Base-by-base conservation (phyloP, 2,329 filamentous ascomycete species). In the Phoma sp. region DNA sequence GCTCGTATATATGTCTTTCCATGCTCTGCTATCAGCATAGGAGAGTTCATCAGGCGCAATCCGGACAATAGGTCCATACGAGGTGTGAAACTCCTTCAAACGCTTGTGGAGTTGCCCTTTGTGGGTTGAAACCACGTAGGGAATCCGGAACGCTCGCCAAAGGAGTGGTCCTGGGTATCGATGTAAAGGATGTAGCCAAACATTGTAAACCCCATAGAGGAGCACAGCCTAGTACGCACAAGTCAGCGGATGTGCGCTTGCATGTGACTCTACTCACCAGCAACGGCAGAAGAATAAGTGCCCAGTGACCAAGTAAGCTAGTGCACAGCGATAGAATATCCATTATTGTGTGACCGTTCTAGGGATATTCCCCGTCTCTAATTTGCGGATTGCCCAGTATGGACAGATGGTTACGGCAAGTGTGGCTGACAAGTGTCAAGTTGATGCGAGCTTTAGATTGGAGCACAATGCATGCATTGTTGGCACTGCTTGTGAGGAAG, bases 21-120 rank as follows among this genome's bases (percentile, higher is more conserved):
- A 63, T n/a, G 68, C 68, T 21, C 52, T 48, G 23, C 60, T 53
- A 33, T 66, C 57, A 12, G 64, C 57, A 42, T 67, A 71, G 0
- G 66, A 70, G 1, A 72, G 57, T 36, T 71, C 68, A 40, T 71
- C 62, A 1, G 68, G 68, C 4, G 69, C 67, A 7, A 71, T 63
- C 4, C 69, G 62, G 5, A 72, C 65, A 11, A 71, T 47, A 1
- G 62, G 57, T 7, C 69, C 69, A 47, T 71, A 72, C 9, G 47
- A 54, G 23, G 66, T 53, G 43, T 71, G 67, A 15, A 68, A 65
- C 1, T 60, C 32, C 18, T 61, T 62, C 6, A 70, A 40, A 7
- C 54, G 52, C 11, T 56, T 61, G 30, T 71, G 68, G 1, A 71
- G 59, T 18, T 65, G 50, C 14, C 68, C 68, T n/a, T 57, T 56